Evolutionary conservation across 1,284 basidiomycete genomes (phyloP), one percentile per base, ranked within the genome.

Genomic region (Marasmius fiardii): DNA sequence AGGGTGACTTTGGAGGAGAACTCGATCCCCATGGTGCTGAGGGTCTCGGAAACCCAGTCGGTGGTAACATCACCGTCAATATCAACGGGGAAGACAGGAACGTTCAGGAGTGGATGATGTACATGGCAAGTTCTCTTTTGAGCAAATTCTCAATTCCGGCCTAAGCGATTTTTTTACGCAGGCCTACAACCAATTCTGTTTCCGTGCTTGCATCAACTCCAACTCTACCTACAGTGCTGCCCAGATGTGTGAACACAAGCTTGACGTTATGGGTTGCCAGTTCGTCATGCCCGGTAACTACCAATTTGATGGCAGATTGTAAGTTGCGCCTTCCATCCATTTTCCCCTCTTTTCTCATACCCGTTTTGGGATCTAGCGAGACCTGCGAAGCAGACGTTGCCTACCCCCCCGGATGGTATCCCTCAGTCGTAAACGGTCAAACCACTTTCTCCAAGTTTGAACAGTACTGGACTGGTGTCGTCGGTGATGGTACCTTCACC

Each of bases 1-100:
- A 57, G 21, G 65, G 63, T 28, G 71, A 73, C 53, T 57, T 51
- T 7, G 71, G 70, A 52, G 70, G 88, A 61, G 86, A 88, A 68
- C 78, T 88, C 4, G 87, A 88, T 61, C 81, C 84, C 14, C 82
- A 85, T 57, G 86, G 86, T 56, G 81, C 82, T 49, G 76, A 74
- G 58, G 71, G 78, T 74, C 65, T 71, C 72, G 82, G 79, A 14
- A 83, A 83, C 62, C 80, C 80, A 4, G 60, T 76, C 28, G 74
- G 74, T 49, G 74, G 74, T 31, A 76, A 76, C 53, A 58, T 61
- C 12, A 61, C 60, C 16, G 55, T 54, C 11, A 59, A 59, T 52
- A 53, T 61, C 11, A 58, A 53, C 39, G 60, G 60, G 4, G 41
- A 53, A 6, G 56, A 59, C 11, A 52, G 49, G 23, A 56, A 59